Percentiles rank a stretch among this genome's conserved stretches.
These are phyloP conservation scores for Botryotinia convoluta DNA, from an alignment of 2,329 filamentous ascomycete genomes.

Conservation along the genomic window DNA sequence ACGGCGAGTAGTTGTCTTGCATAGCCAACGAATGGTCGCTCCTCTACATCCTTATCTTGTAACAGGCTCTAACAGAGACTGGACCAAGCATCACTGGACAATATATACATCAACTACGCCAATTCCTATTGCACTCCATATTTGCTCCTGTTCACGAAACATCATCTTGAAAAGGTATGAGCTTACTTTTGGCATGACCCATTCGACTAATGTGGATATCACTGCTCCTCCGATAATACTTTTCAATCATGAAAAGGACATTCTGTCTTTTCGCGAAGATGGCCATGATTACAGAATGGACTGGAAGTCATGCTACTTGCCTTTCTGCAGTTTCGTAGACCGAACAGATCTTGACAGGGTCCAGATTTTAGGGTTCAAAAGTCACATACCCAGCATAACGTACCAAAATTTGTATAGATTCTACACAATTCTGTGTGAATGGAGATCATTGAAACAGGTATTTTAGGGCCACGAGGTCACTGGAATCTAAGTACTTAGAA, in stretches of 20 bases:
- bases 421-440: not conserved
- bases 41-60: not conserved
- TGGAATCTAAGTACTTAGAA: too few species aligned
- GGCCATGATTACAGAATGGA: not conserved
- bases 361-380: not conserved
- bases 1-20: not conserved
- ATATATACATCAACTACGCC: not conserved
- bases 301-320: not conserved
- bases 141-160: not conserved
- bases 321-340: not conserved
- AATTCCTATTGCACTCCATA: not conserved
- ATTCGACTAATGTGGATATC: not conserved
- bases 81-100: not conserved
- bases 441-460: not conserved
- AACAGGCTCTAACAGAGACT: not conserved
- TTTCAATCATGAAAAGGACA: not conserved
- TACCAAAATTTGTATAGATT: not conserved
- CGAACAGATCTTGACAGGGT: not conserved
- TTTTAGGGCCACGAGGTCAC: not conserved
- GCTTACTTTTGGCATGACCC: not conserved
- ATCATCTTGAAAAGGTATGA: not conserved
- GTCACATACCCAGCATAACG: too few species aligned
- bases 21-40: not conserved
- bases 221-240: not conserved
- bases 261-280: not conserved